Percentiles rank a stretch among this genome's conserved stretches.
These are phyloP conservation scores for Camellia granthamiana DNA, from an alignment of 148 eudicot genomes.

Conservation along the genomic window DNA sequence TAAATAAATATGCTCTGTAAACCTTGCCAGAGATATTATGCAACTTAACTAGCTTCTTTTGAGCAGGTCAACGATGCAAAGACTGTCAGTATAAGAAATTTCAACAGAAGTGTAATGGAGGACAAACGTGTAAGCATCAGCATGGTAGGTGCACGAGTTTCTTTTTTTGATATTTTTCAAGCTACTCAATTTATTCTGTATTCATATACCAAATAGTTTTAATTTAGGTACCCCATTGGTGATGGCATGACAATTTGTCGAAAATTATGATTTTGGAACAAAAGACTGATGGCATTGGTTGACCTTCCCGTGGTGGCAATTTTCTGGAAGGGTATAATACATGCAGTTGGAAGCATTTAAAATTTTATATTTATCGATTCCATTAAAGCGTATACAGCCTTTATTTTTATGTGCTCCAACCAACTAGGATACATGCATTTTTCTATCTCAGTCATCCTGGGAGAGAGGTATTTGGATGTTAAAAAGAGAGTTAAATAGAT, in stretches of 20 bases:
- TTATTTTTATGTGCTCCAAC: too few relatives aligned
- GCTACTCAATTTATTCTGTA: neutral
- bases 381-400: too few relatives aligned
- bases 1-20: constrained; percentile 7
- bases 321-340: too few relatives aligned
- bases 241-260: constrained; percentile 99
- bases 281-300: neutral
- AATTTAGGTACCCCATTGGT: constrained; percentile 81
- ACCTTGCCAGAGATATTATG: neutral
- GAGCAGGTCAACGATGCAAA: constrained; percentile 62
- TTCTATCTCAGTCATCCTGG: too few relatives aligned
- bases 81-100: constrained; percentile 65
- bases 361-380: too few relatives aligned
- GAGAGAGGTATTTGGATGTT: too few relatives aligned
- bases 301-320: neutral
- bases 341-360: too few relatives aligned
- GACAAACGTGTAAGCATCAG: constrained; percentile 82
- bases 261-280: constrained; percentile 37
- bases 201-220: neutral
- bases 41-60: constrained; percentile 10
- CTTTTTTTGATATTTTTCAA: neutral
- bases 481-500: too few relatives aligned
- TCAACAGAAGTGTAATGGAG: constrained; percentile 57
- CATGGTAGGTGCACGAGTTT: constrained; percentile 40
- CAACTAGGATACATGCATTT: too few relatives aligned